These are phyloP conservation scores for Aspergillus hiratsukae DNA, from an alignment of 2,329 filamentous ascomycete genomes.

Conservation along the genomic window DNA sequence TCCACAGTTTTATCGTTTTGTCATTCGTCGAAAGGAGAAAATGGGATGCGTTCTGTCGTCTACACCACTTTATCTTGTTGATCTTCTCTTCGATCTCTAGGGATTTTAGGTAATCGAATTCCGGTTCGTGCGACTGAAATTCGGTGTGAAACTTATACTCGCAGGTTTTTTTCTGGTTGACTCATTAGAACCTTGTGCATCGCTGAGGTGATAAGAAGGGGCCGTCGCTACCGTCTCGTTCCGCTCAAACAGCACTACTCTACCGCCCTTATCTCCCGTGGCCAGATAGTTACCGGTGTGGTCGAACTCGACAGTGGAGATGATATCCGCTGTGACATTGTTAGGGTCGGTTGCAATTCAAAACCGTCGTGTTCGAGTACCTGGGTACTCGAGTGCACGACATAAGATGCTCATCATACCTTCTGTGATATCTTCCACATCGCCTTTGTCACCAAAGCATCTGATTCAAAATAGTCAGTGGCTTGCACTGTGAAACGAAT, in stretches of 20 bases:
- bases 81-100: conserved; percentile 99
- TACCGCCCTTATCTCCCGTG: conserved; percentile 50
- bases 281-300: conserved; percentile 51
- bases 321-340: conserved; percentile 42
- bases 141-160: conserved; percentile 99
- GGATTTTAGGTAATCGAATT: conserved; percentile 99
- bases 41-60: conserved; percentile 95
- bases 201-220: conserved; percentile 4
- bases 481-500: not conserved
- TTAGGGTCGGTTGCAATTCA: not conserved
- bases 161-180: conserved; percentile 90
- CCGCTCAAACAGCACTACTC: conserved; percentile 55
- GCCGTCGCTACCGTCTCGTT: conserved; percentile 74
- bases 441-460: conserved; percentile 99
- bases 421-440: conserved; percentile 98
- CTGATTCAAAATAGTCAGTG: conserved; percentile 45
- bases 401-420: conserved; percentile 48
- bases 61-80: conserved; percentile 99
- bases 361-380: not conserved
- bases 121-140: conserved; percentile 98
- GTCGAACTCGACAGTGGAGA: conserved; percentile 51
- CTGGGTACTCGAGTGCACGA: not conserved
- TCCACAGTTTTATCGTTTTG: conserved; percentile 99
- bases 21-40: conserved; percentile 98
- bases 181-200: conserved; percentile 29